Evolutionary conservation across 176 grass and related monocot genomes (phyloP).

Genomic region (Aegilops bicornis): DNA sequence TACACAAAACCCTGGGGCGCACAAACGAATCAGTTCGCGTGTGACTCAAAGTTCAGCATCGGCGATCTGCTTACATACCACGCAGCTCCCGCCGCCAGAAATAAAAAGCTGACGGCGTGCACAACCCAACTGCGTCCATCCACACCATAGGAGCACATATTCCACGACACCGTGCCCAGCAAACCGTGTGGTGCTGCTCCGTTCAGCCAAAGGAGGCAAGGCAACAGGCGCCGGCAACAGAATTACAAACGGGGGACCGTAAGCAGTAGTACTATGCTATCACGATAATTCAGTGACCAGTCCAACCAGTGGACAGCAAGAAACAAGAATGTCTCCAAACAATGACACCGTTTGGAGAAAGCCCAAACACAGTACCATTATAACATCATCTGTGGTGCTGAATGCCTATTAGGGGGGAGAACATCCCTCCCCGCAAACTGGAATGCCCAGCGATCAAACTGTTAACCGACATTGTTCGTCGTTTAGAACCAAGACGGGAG

Average conservation of each 20-base stretch:
- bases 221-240: neutral
- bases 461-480: neutral
- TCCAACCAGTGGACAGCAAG: neutral
- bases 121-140: neutral
- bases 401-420: neutral
- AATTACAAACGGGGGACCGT: neutral
- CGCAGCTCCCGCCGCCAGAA: slow-evolving; percentile 9
- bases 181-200: neutral
- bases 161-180: neutral
- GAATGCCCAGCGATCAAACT: slow-evolving; percentile 14
- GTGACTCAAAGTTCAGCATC: neutral
- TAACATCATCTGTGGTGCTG: no score
- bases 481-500: no score
- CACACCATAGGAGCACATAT: neutral
- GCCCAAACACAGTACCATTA: neutral
- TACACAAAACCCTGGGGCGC: no score
- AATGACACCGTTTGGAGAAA: neutral
- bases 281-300: neutral
- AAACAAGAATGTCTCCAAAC: slow-evolving; percentile 1
- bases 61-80: slow-evolving; percentile 31
- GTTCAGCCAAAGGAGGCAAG: neutral
- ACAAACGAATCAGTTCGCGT: no score
- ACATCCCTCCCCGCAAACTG: neutral
- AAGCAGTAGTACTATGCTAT: neutral
- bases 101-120: neutral